Conservation (phyloP, 2,329 filamentous ascomycete species). For the Graphilbum fragrans region DNA sequence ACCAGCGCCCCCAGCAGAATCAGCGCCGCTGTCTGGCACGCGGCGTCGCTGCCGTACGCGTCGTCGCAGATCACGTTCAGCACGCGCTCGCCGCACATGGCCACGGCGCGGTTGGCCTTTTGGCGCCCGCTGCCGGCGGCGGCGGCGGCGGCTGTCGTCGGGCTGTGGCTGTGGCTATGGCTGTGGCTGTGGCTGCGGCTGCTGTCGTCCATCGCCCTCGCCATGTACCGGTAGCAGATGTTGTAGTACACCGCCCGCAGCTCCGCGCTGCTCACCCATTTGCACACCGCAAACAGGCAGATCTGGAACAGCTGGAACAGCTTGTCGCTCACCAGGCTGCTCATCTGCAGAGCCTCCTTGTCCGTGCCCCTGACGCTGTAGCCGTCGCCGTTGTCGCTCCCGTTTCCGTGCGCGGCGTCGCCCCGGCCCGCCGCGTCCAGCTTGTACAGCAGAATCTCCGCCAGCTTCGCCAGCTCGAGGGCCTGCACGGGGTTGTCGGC, state of each 20-base stretch:
- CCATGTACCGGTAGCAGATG: slow-evolving; percentile 79
- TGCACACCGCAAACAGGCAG: slow-evolving; percentile 66
- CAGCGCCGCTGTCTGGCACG: slow-evolving; percentile 74
- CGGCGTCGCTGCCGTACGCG: slow-evolving; percentile 71
- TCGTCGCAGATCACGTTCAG: slow-evolving; percentile 88
- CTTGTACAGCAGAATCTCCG: slow-evolving; percentile 59
- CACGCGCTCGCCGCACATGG: slow-evolving; percentile 58
- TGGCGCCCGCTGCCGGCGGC: slow-evolving; percentile 25
- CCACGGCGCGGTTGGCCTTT: slow-evolving; percentile 62
- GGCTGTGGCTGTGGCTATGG: not conserved
- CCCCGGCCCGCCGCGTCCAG: slow-evolving; percentile 39
- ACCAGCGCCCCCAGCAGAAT: slow-evolving; percentile 73
- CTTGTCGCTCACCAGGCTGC: slow-evolving; percentile 75
- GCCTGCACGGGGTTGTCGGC: slow-evolving; percentile 58
- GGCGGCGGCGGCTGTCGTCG: not conserved
- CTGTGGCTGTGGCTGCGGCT: not conserved
- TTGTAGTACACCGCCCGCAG: slow-evolving; percentile 81
- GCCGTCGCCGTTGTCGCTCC: not conserved
- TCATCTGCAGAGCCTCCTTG: slow-evolving; percentile 32
- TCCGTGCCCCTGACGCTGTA: slow-evolving; percentile 19
- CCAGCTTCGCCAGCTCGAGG: slow-evolving; percentile 64
- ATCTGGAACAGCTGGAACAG: slow-evolving; percentile 86
- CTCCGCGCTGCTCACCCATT: slow-evolving; percentile 55
- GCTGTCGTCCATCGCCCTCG: slow-evolving; percentile 44
- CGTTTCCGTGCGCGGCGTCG: not conserved